Evolutionary conservation across 2,329 filamentous ascomycete species (phyloP).

Genomic region (Nigrograna mackinnonii): DNA sequence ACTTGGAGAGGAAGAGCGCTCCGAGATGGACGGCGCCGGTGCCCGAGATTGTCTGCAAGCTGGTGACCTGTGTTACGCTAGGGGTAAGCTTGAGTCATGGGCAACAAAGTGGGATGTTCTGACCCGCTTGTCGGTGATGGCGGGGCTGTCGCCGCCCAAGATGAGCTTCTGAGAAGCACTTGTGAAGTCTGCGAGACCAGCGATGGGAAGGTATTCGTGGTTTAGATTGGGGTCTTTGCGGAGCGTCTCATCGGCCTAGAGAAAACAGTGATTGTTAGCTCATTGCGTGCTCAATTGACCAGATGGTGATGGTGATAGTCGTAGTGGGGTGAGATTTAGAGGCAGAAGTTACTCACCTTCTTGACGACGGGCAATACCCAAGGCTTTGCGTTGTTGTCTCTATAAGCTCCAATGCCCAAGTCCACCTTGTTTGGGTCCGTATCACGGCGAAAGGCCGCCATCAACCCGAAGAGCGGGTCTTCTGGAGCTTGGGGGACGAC

Average conservation of each 20-base stretch:
- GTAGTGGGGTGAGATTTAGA: neutral
- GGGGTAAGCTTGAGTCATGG: conserved; percentile 29
- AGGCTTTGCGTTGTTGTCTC: conserved; percentile 93
- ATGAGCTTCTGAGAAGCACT: conserved; percentile 89
- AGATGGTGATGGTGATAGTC: neutral
- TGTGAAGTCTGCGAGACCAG: conserved; percentile 83
- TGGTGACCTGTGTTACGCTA: conserved; percentile 57
- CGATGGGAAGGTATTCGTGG: conserved; percentile 98
- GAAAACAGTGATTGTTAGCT: conserved; percentile 20
- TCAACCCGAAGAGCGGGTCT: conserved; percentile 92
- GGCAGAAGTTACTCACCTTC: conserved; percentile 67
- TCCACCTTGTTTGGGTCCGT: conserved; percentile 81
- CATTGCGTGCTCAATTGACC: conserved; percentile 3
- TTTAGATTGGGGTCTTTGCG: conserved; percentile 88
- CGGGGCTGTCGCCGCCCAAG: conserved; percentile 77
- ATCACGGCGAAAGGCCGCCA: conserved; percentile 85
- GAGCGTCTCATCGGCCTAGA: conserved; percentile 85
- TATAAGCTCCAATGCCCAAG: conserved; percentile 91
- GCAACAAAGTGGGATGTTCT: conserved; percentile 20
- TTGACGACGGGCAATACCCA: conserved; percentile 97
- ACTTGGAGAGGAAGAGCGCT: conserved; percentile 89
- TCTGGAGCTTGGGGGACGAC: conserved; percentile 88
- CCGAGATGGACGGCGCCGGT: conserved; percentile 95
- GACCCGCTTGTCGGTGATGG: conserved; percentile 80
- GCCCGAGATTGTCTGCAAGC: conserved; percentile 94